A percentile compares a stretch with the other conserved stretches of the same genome.
phyloP scores from a whole-genome alignment of 2,329 filamentous ascomycete genomes.

The Fusarium sp. region DNA sequence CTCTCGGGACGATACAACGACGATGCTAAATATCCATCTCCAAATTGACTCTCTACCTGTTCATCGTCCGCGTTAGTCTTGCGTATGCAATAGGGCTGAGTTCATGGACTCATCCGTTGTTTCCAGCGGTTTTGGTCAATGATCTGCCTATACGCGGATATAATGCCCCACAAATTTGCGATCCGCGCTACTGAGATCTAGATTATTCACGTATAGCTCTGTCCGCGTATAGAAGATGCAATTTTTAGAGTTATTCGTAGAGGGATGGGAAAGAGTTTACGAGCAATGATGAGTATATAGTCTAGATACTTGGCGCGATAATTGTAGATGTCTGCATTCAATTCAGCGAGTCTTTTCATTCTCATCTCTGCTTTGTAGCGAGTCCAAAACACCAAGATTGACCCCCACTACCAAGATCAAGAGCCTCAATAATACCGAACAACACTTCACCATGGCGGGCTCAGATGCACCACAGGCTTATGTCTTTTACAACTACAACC shows the following conservation, averaged over 20 bases:
- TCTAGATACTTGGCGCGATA: not conserved
- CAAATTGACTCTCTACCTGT: not conserved
- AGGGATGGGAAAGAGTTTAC: not conserved
- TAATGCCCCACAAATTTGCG: not conserved
- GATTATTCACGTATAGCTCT: conserved; percentile 2
- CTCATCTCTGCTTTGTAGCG: not conserved
- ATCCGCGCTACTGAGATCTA: conserved; percentile 10
- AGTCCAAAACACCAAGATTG: not conserved
- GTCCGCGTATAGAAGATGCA: conserved; percentile 30
- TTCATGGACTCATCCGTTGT: not conserved
- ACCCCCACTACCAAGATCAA: not conserved
- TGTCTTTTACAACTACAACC: conserved; percentile 60
- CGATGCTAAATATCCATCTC: not conserved
- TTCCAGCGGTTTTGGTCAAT: not conserved
- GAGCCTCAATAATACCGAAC: not conserved
- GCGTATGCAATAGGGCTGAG: conserved; percentile 23
- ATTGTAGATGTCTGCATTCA: not conserved
- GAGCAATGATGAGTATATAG: conserved; percentile 35
- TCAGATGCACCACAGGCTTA: conserved; percentile 21
- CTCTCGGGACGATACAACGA: not conserved
- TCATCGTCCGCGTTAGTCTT: conserved; percentile 1
- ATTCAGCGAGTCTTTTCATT: not conserved
- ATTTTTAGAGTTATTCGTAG: not conserved
- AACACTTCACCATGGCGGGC: conserved; percentile 28
- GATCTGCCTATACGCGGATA: conserved; percentile 33